Evolutionary conservation across 148 eudicot genomes (phyloP).

Genomic region (Amaranthus palmeri): DNA sequence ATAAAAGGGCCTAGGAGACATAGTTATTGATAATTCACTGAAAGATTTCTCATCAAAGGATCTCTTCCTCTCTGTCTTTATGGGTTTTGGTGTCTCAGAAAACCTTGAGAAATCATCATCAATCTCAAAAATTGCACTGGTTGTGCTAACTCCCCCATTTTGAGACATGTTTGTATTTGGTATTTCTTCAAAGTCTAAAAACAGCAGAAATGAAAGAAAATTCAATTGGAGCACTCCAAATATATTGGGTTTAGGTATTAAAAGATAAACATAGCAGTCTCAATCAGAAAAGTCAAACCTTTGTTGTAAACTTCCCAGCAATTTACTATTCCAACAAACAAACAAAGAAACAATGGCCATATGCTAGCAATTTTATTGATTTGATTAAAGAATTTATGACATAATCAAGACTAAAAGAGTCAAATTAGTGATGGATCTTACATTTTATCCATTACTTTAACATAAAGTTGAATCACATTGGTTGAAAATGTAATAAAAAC

Average conservation of each 20-base stretch:
- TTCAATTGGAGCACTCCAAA: constrained; percentile 9
- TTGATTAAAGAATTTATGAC: constrained; percentile 1
- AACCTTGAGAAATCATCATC: constrained; percentile 57
- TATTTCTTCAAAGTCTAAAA: constrained; percentile 8
- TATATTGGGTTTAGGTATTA: not conserved
- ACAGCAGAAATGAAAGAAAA: not conserved
- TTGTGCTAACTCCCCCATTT: constrained; percentile 34
- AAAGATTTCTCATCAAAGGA: constrained; percentile 78
- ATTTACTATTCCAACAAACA: constrained; percentile 11
- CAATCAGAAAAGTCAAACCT: constrained; percentile 21
- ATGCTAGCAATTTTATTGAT: constrained; percentile 10
- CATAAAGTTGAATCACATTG: not conserved
- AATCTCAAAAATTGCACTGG: constrained; percentile 51
- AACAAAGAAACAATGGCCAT: not conserved
- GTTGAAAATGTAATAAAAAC: not conserved
- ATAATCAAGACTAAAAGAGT: not conserved
- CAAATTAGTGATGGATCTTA: not conserved
- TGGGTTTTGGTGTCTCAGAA: constrained; percentile 45
- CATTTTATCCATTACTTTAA: not conserved
- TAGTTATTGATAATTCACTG: constrained; percentile 56
- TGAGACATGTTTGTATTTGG: constrained; percentile 9
- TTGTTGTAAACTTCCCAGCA: constrained; percentile 1
- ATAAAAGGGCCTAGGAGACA: constrained; percentile 55
- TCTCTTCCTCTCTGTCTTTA: constrained; percentile 64
- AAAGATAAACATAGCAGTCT: constrained; percentile 1